These are phyloP conservation scores for Stropharia rugosoannulata DNA, from an alignment of 768 basidiomycete genomes.

Conservation along the genomic window DNA sequence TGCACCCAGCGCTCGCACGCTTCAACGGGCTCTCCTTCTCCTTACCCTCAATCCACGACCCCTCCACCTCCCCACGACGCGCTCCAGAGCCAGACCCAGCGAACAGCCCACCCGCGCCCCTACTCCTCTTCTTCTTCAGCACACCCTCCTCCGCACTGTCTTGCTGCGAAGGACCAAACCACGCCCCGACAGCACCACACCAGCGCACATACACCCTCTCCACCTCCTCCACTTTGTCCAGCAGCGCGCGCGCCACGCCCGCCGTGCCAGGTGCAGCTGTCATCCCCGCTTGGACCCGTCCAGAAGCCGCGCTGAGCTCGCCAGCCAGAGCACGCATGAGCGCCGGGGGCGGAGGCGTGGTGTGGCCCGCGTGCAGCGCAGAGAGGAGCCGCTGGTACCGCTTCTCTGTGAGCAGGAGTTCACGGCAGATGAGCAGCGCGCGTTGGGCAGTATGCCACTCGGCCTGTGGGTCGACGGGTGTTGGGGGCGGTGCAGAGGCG, in stretches of 20 bases:
- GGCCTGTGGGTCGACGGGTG: neutral
- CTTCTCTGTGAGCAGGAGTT: constrained; percentile 42
- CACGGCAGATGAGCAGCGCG: constrained; percentile 38
- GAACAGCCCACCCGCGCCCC: constrained; percentile 2
- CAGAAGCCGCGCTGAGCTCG: constrained; percentile 49
- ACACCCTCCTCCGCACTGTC: constrained; percentile 2
- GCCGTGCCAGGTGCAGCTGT: constrained; percentile 57
- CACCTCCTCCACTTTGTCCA: constrained; percentile 50
- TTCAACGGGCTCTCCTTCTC: constrained; percentile 13
- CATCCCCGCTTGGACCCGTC: constrained; percentile 45
- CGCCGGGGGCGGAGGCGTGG: constrained; percentile 46
- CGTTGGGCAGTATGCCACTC: constrained; percentile 35
- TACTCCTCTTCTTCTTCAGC: neutral
- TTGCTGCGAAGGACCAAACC: constrained; percentile 26
- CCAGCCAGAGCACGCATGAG: constrained; percentile 52
- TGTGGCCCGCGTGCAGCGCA: constrained; percentile 28
- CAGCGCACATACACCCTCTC: constrained; percentile 57
- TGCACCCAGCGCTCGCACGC: constrained; percentile 21
- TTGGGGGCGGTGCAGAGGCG: neutral
- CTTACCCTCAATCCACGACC: too few relatives aligned
- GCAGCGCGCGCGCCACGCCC: constrained; percentile 61
- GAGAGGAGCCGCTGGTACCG: constrained; percentile 37
- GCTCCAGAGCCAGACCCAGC: neutral
- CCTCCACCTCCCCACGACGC: too few relatives aligned
- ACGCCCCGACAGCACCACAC: constrained; percentile 54